These are phyloP conservation scores for Termitomyces eurrhizus DNA, from an alignment of 768 basidiomycete genomes.

Conservation along the genomic window DNA sequence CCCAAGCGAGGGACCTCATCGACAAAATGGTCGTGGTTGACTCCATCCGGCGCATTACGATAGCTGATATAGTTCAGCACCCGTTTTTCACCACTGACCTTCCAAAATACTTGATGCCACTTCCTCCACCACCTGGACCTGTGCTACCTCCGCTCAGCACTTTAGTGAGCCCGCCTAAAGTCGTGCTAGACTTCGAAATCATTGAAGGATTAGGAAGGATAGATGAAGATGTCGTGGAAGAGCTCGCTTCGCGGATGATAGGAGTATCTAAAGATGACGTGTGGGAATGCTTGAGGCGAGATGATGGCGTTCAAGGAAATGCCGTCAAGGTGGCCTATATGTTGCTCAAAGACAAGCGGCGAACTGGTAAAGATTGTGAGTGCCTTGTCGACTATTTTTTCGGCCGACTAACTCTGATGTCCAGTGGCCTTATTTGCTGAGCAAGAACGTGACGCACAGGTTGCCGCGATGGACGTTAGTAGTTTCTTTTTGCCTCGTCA, in stretches of 20 bases:
- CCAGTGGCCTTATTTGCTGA: conserved; percentile 77
- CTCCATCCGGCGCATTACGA: conserved; percentile 91
- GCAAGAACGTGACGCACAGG: conserved; percentile 78
- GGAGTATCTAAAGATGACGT: conserved; percentile 82
- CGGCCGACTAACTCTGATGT: conserved; percentile 1
- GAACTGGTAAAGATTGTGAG: conserved; percentile 83
- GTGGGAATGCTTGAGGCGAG: conserved; percentile 77
- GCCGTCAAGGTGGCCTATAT: conserved; percentile 96
- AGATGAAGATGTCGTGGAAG: conserved; percentile 87
- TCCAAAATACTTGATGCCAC: conserved; percentile 79
- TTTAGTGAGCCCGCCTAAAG: conserved; percentile 64
- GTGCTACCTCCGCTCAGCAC: conserved; percentile 71
- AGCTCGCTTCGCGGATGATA: conserved; percentile 66
- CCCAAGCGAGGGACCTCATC: conserved; percentile 77
- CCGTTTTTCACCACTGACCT: conserved; percentile 89
- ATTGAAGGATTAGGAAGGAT: conserved; percentile 92
- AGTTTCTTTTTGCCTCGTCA: background rate
- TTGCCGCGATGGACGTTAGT: conserved; percentile 79
- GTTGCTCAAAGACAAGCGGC: conserved; percentile 83
- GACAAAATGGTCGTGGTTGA: conserved; percentile 90
- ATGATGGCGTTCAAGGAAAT: conserved; percentile 86
- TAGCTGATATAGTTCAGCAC: conserved; percentile 86
- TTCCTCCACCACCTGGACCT: conserved; percentile 75
- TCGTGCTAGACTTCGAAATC: conserved; percentile 70
- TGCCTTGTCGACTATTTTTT: background rate